Conservation (phyloP, 331 rosid species). For the Malus hybrid region DNA sequence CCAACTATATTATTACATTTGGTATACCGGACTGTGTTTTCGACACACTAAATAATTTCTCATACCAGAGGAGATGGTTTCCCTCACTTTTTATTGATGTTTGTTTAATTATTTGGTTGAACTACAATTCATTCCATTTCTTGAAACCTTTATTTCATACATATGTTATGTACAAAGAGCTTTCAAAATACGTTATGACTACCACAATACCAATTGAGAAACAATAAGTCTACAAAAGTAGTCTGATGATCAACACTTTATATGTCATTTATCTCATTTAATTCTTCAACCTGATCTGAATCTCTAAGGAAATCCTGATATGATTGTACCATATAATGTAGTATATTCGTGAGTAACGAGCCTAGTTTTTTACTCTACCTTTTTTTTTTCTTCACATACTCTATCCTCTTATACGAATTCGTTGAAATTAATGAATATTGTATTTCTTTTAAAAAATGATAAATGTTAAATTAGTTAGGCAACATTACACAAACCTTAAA, state of each 20-base stretch:
- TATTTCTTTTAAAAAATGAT: not conserved
- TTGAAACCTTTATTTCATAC: not conserved
- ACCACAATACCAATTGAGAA: not conserved
- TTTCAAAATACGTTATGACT: not conserved
- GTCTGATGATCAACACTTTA: accelerated
- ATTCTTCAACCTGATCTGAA: not conserved
- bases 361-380: not conserved
- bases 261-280: not conserved
- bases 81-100: not conserved
- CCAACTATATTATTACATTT: too few relatives aligned
- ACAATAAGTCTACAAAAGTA: not conserved
- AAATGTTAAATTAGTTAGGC: not conserved
- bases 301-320: too few relatives aligned
- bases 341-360: too few relatives aligned
- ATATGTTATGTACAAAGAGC: not conserved
- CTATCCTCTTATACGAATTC: too few relatives aligned
- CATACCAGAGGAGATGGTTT: not conserved
- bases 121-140: not conserved
- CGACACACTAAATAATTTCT: too few relatives aligned
- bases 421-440: too few relatives aligned
- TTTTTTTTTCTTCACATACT: not conserved
- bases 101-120: not conserved
- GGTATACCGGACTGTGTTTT: too few relatives aligned
- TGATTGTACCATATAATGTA: too few relatives aligned
- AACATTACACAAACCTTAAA: not conserved